Evolutionary conservation across 2,329 filamentous ascomycete genomes (phyloP), one percentile per base, ranked within the genome.

Genomic region (Colletotrichum navitas): DNA sequence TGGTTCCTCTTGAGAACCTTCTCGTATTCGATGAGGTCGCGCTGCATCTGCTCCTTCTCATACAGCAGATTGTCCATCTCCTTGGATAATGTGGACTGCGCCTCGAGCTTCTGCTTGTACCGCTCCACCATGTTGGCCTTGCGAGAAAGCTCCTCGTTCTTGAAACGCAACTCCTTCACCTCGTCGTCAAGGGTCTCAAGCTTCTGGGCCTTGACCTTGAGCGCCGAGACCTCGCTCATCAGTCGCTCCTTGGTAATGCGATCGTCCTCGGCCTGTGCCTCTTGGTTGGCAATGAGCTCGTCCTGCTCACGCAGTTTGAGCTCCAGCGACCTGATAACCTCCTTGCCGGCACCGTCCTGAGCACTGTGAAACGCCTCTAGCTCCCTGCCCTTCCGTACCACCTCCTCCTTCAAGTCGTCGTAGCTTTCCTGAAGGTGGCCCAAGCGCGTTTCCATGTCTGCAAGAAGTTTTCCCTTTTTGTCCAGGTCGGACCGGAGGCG

Each of bases 261-360:
- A 72, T 86, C 80, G 41, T 86, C 84, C 68, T 92, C 88, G 14
- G 91, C 81, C 75, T 93, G 88, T 26, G 87, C 86, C 78, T 95
- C 93, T 75, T 94, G 88, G 32, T 85, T 87, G 49, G 90, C 89
- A 77, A 95, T 94, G 61, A 94, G 84, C 69, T 91, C 87, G 78
- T 93, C 91, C 76, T 92, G 90, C 75, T 94, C 89, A 51, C 88
- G 87, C 32, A 91, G 83, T 74, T 87, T 87, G 54, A 83, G 81
- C 75, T 91, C 84, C 75, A 92, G 82, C 71, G 85, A 80, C 80
- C 84, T 83, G 73, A 89, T 85, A 61, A 86, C 82, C 66, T 86
- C 84, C 78, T 82, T 88, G 79, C 83, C 84, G 79, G 84, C 81
- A 78, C 89, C 82, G 82, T 88, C 81, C 80, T 84, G 75, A 81